phyloP scores from a whole-genome alignment of 768 basidiomycete genomes.

The Phaeotremella skinneri region DNA sequence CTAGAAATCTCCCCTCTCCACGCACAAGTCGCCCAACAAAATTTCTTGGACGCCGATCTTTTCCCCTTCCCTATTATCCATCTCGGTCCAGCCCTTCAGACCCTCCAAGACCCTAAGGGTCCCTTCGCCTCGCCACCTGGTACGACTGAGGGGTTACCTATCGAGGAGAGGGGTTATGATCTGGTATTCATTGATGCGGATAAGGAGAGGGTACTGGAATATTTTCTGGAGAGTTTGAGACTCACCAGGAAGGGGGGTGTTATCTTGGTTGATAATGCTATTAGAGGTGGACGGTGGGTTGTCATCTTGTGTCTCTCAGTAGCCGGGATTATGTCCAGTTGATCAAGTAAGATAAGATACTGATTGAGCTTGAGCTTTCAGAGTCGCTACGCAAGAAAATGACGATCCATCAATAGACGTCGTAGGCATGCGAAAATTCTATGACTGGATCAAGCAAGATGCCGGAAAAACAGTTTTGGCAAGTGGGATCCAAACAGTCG shows the following conservation, averaged over 20 bases:
- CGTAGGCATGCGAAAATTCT: constrained; percentile 30
- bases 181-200: constrained; percentile 72
- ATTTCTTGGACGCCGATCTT: constrained; percentile 61
- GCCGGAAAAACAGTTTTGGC: constrained; percentile 39
- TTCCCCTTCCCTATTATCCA: constrained; percentile 57
- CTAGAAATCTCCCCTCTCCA: constrained; percentile 47
- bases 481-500: constrained; percentile 41
- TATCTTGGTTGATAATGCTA: constrained; percentile 53
- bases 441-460: constrained; percentile 44
- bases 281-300: constrained; percentile 36
- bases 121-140: constrained; percentile 25
- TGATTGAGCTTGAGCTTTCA: constrained; percentile 6
- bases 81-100: constrained; percentile 52
- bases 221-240: constrained; percentile 64
- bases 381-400: constrained; percentile 21
- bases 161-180: constrained; percentile 56
- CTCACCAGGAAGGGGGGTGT: constrained; percentile 63
- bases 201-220: constrained; percentile 60
- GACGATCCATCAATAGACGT: constrained; percentile 24
- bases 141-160: constrained; percentile 13
- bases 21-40: constrained; percentile 59
- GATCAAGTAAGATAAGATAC: background rate
- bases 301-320: background rate
- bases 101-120: constrained; percentile 13
- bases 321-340: background rate